Evolutionary conservation across 805 yeast genomes (phyloP).

Genomic region (Candida xiaguanensis): DNA sequence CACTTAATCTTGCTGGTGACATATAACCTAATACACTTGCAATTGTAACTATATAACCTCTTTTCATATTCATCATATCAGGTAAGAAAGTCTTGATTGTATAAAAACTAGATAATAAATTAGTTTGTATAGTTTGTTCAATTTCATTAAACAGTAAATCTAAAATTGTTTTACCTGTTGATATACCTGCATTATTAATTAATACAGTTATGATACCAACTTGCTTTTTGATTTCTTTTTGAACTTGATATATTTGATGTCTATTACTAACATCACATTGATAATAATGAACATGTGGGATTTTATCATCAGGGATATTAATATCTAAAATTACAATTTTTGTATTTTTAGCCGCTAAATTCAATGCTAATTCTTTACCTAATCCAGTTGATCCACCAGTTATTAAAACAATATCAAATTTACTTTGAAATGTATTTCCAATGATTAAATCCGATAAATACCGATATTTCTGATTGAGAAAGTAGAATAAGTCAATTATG

Average conservation of each 20-base stretch:
- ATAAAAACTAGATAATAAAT: conserved; percentile 66
- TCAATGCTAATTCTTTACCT: conserved; percentile 59
- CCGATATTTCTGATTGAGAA: conserved; percentile 20
- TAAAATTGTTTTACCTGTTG: conserved; percentile 53
- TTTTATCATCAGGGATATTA: conserved; percentile 29
- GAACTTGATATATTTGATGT: conserved; percentile 39
- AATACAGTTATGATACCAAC: conserved; percentile 64
- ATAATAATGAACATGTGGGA: conserved; percentile 49
- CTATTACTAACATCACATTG: conserved; percentile 67
- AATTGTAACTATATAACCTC: conserved; percentile 78
- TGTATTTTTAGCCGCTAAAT: conserved; percentile 41
- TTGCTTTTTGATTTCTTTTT: conserved; percentile 38
- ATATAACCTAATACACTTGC: conserved; percentile 83
- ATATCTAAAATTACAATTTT: conserved; percentile 69
- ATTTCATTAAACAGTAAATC: conserved; percentile 57
- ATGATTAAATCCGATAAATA: conserved; percentile 35
- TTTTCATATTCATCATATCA: conserved; percentile 51
- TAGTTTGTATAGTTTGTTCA: conserved; percentile 59
- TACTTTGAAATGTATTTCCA: conserved; percentile 52
- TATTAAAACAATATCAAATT: conserved; percentile 59
- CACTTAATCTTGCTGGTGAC: conserved; percentile 77
- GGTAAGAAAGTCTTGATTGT: conserved; percentile 72
- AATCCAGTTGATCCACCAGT: conserved; percentile 87
- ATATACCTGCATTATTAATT: conserved; percentile 83
- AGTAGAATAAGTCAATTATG: conserved; percentile 6